Conservation (phyloP, 306 rosid species). For the Neltuma alba region DNA sequence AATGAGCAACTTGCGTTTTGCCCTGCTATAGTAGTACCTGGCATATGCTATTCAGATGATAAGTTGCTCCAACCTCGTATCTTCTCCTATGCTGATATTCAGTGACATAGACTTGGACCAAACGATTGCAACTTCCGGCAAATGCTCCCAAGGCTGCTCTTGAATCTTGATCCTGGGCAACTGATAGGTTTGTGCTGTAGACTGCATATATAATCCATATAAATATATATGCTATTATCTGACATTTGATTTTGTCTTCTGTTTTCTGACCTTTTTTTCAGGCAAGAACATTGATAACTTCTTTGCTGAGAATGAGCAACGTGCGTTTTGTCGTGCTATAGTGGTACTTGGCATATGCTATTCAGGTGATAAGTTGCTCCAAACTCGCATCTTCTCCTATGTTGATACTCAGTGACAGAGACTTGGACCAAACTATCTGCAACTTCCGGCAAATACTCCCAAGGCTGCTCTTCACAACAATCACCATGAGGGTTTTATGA, state of each 20-base stretch:
- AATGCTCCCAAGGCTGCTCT: too few relatives aligned
- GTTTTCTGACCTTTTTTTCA: constrained; percentile 34
- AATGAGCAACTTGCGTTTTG: constrained; percentile 94
- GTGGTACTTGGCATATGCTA: too few relatives aligned
- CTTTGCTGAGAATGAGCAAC: too few relatives aligned
- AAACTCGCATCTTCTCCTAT: too few relatives aligned
- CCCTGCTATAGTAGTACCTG: constrained; percentile 86
- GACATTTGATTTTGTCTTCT: not conserved
- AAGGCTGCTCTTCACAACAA: constrained; percentile 92
- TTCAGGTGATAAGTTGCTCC: too few relatives aligned
- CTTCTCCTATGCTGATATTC: constrained; percentile 88
- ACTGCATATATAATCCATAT: constrained; percentile 1
- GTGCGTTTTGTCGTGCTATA: too few relatives aligned
- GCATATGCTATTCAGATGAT: constrained; percentile 84
- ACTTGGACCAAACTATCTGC: constrained; percentile 98
- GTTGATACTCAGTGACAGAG: too few relatives aligned
- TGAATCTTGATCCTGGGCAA: constrained; percentile 75
- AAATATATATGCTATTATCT: not conserved
- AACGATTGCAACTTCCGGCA: too few relatives aligned
- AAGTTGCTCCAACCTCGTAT: constrained; percentile 89
- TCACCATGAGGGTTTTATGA: constrained; percentile 94
- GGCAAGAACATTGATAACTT: constrained; percentile 95
- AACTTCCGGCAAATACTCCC: constrained; percentile 91
- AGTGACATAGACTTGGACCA: constrained; percentile 96
- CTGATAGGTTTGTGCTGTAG: constrained; percentile 61